These are phyloP conservation scores for Aspergillus cavernicola DNA, from an alignment of 495 filamentous ascomycete genomes.

Conservation along the genomic window DNA sequence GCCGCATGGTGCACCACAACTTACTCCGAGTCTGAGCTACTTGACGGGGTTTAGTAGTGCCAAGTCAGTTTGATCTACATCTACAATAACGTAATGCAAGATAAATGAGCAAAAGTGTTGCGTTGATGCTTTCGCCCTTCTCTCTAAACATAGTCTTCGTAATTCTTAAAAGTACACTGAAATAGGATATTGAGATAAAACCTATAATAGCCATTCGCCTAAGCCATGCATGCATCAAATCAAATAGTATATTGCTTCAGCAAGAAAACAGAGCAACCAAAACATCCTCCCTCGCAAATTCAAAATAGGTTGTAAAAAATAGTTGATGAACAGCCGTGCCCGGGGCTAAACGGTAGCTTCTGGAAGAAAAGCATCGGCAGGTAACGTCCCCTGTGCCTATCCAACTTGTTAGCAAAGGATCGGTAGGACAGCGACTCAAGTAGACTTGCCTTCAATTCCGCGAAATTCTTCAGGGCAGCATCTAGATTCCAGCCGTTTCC, in stretches of 20 bases:
- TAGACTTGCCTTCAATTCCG: slow-evolving; percentile 45
- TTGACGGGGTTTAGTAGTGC: too few relatives aligned
- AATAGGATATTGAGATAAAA: slow-evolving; percentile 17
- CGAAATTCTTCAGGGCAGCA: slow-evolving; percentile 63
- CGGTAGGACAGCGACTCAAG: neutral
- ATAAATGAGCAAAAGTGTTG: neutral
- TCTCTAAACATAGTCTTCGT: slow-evolving; percentile 25
- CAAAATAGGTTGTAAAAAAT: neutral
- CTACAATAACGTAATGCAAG: neutral
- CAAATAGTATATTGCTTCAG: slow-evolving; percentile 10
- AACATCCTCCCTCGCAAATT: neutral
- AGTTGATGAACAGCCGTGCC: neutral
- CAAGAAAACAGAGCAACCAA: slow-evolving; percentile 13
- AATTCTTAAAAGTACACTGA: slow-evolving; percentile 25
- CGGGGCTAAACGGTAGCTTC: slow-evolving; percentile 17
- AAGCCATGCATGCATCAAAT: slow-evolving; percentile 36
- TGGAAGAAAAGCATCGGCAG: slow-evolving; percentile 39
- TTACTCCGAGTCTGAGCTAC: too few relatives aligned
- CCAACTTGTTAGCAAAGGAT: slow-evolving; percentile 12
- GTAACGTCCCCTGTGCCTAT: slow-evolving; percentile 40
- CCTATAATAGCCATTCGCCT: slow-evolving; percentile 31
- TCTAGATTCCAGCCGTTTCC: slow-evolving; percentile 72
- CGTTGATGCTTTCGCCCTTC: neutral
- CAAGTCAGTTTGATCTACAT: neutral
- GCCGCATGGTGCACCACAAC: too few relatives aligned